phyloP scores from a whole-genome alignment of 495 filamentous ascomycete genomes.

The Hypoxylon fuscum region DNA sequence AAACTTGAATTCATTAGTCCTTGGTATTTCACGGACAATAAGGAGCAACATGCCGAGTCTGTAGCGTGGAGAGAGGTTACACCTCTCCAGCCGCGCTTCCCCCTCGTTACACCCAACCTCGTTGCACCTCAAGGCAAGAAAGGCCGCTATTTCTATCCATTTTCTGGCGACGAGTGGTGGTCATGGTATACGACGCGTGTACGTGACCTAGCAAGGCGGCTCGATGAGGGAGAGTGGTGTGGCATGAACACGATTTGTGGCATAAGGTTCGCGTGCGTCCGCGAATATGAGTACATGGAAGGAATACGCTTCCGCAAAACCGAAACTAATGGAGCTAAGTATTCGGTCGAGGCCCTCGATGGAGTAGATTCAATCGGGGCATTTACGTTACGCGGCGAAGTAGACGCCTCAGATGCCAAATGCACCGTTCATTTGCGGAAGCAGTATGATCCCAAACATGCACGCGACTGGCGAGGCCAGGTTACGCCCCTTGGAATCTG shows the following conservation, averaged over 20 bases:
- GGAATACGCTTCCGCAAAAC: conserved; percentile 21
- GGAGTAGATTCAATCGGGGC: conserved; percentile 4
- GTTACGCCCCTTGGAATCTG: conserved; percentile 30
- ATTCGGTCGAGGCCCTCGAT: conserved; percentile 18
- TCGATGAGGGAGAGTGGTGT: conserved; percentile 34
- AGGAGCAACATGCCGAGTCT: background rate
- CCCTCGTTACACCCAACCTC: conserved; percentile 20
- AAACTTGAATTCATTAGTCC: conserved; percentile 27
- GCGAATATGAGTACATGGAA: too few species aligned
- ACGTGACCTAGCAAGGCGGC: conserved; percentile 15
- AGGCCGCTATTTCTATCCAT: conserved; percentile 29
- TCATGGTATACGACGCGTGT: conserved; percentile 36
- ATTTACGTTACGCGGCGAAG: conserved; percentile 15
- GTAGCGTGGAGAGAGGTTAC: background rate
- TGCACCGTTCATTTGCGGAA: conserved; percentile 13
- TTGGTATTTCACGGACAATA: conserved; percentile 13
- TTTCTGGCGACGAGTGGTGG: conserved; percentile 32
- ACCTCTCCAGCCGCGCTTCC: conserved; percentile 24
- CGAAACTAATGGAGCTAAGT: conserved; percentile 3
- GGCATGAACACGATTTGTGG: conserved; percentile 1
- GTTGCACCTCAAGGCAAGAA: background rate
- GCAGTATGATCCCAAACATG: background rate
- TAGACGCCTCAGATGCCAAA: conserved; percentile 11
- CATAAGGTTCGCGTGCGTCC: background rate
- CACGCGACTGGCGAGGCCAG: conserved; percentile 4